A percentile compares a stretch with the other conserved stretches of the same genome.
Conservation (phyloP, 192 early-diverging fungal genomes). For the Entrophospora sp. region DNA sequence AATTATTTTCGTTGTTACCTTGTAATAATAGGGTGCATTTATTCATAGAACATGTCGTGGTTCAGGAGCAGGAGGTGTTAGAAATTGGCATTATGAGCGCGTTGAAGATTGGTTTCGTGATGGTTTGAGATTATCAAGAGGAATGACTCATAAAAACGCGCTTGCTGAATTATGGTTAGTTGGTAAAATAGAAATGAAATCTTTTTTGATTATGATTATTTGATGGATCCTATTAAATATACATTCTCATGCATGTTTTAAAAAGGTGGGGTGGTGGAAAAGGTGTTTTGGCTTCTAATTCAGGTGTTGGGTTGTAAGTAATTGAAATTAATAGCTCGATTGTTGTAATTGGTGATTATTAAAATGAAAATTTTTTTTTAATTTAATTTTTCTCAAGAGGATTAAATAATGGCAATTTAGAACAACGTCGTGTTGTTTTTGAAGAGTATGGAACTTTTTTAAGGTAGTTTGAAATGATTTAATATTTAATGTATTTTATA, state of each 20-base stretch:
- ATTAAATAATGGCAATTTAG: too few species aligned
- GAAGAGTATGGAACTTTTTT: conserved; percentile 38
- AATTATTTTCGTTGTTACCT: too few species aligned
- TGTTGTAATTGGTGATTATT: neutral
- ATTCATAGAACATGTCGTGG: conserved; percentile 15
- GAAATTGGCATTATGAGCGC: conserved; percentile 12
- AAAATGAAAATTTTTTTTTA: neutral
- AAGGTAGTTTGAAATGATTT: neutral
- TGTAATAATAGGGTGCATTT: conserved; percentile 6
- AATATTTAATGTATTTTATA: neutral
- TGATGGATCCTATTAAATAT: neutral
- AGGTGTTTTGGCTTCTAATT: conserved; percentile 33
- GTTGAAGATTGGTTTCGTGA: conserved; percentile 28
- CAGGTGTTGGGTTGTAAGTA: conserved; percentile 27
- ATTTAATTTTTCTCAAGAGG: too few species aligned
- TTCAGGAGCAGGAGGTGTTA: conserved; percentile 1
- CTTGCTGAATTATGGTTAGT: conserved; percentile 26
- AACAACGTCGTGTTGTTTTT: conserved; percentile 21
- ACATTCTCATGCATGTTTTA: too few species aligned
- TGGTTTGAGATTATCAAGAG: conserved; percentile 31
- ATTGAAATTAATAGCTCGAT: neutral
- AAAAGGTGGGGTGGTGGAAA: conserved; percentile 43
- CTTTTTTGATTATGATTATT: neutral
- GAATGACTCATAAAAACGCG: conserved; percentile 38
- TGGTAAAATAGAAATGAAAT: neutral